Percentiles rank a stretch among this genome's conserved stretches.
Conservation (phyloP, 2,329 filamentous ascomycete species). For the Pseudodiploospora longispora region DNA sequence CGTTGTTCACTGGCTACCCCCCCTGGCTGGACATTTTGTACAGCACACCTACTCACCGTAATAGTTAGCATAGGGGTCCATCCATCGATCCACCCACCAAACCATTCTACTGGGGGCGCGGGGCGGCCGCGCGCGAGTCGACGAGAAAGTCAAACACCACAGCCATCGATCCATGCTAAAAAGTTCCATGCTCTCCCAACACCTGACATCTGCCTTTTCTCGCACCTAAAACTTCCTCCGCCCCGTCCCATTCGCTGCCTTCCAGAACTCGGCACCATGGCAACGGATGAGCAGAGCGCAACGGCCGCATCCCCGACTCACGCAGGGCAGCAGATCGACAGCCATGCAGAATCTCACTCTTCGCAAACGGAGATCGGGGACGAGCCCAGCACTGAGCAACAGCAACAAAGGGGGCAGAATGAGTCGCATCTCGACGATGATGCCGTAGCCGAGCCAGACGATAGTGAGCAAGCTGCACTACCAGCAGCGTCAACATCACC, state of each 20-base stretch:
- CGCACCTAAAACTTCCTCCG: neutral
- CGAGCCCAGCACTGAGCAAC: neutral
- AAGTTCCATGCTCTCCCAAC: slow-evolving; percentile 2
- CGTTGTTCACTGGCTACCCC: too few relatives aligned
- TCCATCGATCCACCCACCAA: too few relatives aligned
- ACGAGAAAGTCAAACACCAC: neutral
- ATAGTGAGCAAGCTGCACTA: neutral
- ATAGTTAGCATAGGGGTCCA: neutral
- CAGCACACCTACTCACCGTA: neutral
- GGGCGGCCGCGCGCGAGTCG: too few relatives aligned
- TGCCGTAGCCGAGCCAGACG: neutral
- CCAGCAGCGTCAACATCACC: neutral
- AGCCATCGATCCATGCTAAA: neutral
- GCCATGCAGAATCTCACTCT: neutral
- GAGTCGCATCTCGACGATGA: neutral
- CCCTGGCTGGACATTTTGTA: neutral
- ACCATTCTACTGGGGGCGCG: too few relatives aligned
- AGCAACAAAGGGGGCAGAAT: neutral
- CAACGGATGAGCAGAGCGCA: neutral
- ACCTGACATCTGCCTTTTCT: too few relatives aligned
- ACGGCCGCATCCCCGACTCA: neutral
- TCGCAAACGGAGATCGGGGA: neutral
- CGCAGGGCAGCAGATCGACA: neutral
- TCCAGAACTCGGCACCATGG: neutral
- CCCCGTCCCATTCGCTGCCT: neutral